Evolutionary conservation across 2,329 filamentous ascomycete species (phyloP), one percentile per base, ranked within the genome.

Genomic region (Penicillium sp.): DNA sequence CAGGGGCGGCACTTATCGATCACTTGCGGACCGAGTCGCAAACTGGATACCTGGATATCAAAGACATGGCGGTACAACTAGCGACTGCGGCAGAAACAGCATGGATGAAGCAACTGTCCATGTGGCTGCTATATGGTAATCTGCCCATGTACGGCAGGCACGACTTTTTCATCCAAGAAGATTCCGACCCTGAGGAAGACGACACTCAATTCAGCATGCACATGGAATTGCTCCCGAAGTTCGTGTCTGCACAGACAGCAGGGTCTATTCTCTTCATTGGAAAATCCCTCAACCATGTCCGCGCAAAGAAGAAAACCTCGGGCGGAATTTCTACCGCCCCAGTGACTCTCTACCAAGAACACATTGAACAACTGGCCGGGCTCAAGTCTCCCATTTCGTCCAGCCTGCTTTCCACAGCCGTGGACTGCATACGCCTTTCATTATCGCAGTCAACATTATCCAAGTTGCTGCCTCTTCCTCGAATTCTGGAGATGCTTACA

Each of bases 241-340:
- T 96, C 71, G 91, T 97, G 6, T 88, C 88, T 0, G 75, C 84
- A 0, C 79, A 88, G 4, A 90, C 91, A 1, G 92, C 91, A 7
- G 83, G 86, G 3, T 96, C 93, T 0, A 91, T 98, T 73, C 80
- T 97, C 5, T 97, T 97, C 71, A 89, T 97, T 62, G 95, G 95
- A 11, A 90, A 90, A 64, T 96, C 92, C 0, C 80, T 98, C 49
- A 92, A 96, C 67, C 91, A 96, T 65, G 89, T 96, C 56, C 84
- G 90, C 52, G 82, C 84, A 12, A 76, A 78, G 51, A 74, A 76
- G 10, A 76, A 75, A 34, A 68, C 69, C 62, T 78, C 66, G 57
- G 72, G 61, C 2, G 66, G 68, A 47, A 67, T 70, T 41, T 71
- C 76, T 20, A 66, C 61, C 55, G 74, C 84, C 0, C 90, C 95